phyloP scores from a whole-genome alignment of 2,329 filamentous ascomycete genomes.

The Aspergillus udagawae region DNA sequence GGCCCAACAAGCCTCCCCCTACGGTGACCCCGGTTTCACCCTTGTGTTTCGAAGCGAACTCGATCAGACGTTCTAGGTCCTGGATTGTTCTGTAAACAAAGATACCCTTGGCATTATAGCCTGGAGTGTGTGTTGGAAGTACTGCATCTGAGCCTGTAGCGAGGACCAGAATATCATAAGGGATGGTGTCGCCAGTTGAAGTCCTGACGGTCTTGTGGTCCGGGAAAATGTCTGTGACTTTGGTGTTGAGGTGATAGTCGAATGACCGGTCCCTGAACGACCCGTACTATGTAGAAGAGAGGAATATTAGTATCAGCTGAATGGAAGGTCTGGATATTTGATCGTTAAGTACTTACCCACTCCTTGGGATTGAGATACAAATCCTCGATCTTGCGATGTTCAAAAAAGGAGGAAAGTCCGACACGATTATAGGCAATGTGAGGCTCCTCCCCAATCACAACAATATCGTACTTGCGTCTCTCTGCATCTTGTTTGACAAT shows the following conservation, averaged over 20 bases:
- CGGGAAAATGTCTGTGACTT: slow-evolving; percentile 64
- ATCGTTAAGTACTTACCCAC: slow-evolving; percentile 57
- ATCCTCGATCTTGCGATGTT: slow-evolving; percentile 78
- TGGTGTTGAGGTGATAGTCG: slow-evolving; percentile 70
- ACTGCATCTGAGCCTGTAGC: slow-evolving; percentile 84
- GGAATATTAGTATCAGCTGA: background rate
- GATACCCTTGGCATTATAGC: slow-evolving; percentile 73
- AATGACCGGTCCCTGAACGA: slow-evolving; percentile 64
- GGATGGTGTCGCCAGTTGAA: slow-evolving; percentile 62
- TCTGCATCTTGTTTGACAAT: slow-evolving; percentile 78
- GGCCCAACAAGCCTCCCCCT: slow-evolving; percentile 76
- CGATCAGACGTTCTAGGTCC: slow-evolving; percentile 72
- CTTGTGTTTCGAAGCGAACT: slow-evolving; percentile 63
- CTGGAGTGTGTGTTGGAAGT: slow-evolving; percentile 67
- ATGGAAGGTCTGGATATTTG: background rate
- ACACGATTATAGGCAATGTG: slow-evolving; percentile 90
- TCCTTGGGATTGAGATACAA: slow-evolving; percentile 81
- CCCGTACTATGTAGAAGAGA: slow-evolving; percentile 52
- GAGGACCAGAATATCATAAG: slow-evolving; percentile 77
- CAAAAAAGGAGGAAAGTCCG: slow-evolving; percentile 83
- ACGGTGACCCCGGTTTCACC: slow-evolving; percentile 72
- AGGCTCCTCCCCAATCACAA: slow-evolving; percentile 82
- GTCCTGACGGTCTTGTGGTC: slow-evolving; percentile 64
- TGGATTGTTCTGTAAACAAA: slow-evolving; percentile 88
- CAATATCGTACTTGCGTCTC: slow-evolving; percentile 69